These are phyloP conservation scores for Aspergillus candidus DNA, from an alignment of 2,329 filamentous ascomycete genomes.

Conservation along the genomic window DNA sequence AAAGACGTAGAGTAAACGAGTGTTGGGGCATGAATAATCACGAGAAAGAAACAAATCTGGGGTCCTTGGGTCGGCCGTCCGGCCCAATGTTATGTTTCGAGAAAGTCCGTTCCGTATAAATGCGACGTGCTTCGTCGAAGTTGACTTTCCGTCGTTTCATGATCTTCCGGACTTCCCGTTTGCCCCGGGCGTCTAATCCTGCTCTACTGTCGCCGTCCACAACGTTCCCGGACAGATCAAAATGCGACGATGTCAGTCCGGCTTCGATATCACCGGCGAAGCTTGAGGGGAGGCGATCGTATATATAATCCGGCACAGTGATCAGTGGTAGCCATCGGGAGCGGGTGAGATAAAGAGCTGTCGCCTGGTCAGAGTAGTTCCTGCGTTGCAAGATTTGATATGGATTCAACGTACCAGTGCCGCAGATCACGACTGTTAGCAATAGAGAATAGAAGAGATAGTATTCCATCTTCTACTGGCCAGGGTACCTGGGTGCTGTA, in stretches of 20 bases:
- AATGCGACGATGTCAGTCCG: slow-evolving; percentile 74
- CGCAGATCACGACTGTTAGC: slow-evolving; percentile 63
- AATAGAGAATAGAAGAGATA: slow-evolving; percentile 71
- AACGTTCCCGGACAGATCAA: slow-evolving; percentile 77
- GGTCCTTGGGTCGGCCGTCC: slow-evolving; percentile 82
- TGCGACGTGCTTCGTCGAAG: slow-evolving; percentile 85
- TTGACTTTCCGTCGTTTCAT: slow-evolving; percentile 79
- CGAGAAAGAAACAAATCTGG: slow-evolving; percentile 92
- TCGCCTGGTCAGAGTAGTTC: slow-evolving; percentile 4
- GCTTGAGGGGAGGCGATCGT: slow-evolving; percentile 67
- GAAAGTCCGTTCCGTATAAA: slow-evolving; percentile 82
- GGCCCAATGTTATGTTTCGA: slow-evolving; percentile 79
- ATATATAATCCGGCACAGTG: slow-evolving; percentile 61
- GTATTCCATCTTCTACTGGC: slow-evolving; percentile 55
- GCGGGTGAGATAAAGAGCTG: slow-evolving; percentile 75
- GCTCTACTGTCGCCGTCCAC: slow-evolving; percentile 69
- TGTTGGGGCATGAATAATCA: slow-evolving; percentile 32
- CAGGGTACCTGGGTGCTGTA: background rate
- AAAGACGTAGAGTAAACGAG: slow-evolving; percentile 2
- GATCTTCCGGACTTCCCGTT: slow-evolving; percentile 75
- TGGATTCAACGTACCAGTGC: slow-evolving; percentile 53
- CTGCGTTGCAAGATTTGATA: background rate
- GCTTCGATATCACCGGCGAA: slow-evolving; percentile 84
- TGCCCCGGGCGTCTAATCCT: slow-evolving; percentile 73
- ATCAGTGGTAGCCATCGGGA: slow-evolving; percentile 67